Conservation (phyloP, 192 early-diverging fungal species). For the Phlyctochytrium bullatum region DNA sequence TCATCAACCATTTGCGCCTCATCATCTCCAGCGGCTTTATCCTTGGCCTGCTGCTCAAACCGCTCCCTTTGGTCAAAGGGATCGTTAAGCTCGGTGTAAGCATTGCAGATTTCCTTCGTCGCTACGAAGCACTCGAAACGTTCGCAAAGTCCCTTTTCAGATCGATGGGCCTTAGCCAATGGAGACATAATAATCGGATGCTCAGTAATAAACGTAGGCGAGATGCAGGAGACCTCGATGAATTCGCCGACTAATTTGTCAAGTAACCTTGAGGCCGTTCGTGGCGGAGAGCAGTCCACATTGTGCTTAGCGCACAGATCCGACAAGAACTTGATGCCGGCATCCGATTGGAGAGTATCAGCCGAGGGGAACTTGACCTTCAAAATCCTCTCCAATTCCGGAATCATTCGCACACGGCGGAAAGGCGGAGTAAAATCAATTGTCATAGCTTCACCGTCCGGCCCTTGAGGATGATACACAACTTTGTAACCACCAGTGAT, state of each 20-base stretch:
- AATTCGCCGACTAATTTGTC: slow-evolving; percentile 77
- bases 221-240: slow-evolving; percentile 54
- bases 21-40: slow-evolving; percentile 98
- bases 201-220: slow-evolving; percentile 92
- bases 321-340: slow-evolving; percentile 84
- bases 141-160: slow-evolving; percentile 87
- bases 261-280: slow-evolving; percentile 87
- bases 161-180: slow-evolving; percentile 94
- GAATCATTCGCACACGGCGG: slow-evolving; percentile 90
- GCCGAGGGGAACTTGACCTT: slow-evolving; percentile 89
- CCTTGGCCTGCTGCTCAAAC: slow-evolving; percentile 94
- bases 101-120: slow-evolving; percentile 98
- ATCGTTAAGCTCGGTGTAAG: slow-evolving; percentile 99
- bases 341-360: slow-evolving; percentile 72
- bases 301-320: slow-evolving; percentile 94
- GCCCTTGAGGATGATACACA: slow-evolving; percentile 91
- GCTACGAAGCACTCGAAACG: slow-evolving; percentile 98
- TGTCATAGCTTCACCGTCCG: slow-evolving; percentile 70
- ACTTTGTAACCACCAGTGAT: slow-evolving; percentile 89
- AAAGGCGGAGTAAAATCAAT: slow-evolving; percentile 98
- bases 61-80: slow-evolving; percentile 98
- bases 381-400: slow-evolving; percentile 86
- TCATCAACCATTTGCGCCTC: slow-evolving; percentile 99
- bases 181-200: slow-evolving; percentile 99
- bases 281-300: slow-evolving; percentile 91